These are phyloP conservation scores for Berberis vulgaris DNA, from an alignment of 164 flowering plant genomes.

Conservation along the genomic window DNA sequence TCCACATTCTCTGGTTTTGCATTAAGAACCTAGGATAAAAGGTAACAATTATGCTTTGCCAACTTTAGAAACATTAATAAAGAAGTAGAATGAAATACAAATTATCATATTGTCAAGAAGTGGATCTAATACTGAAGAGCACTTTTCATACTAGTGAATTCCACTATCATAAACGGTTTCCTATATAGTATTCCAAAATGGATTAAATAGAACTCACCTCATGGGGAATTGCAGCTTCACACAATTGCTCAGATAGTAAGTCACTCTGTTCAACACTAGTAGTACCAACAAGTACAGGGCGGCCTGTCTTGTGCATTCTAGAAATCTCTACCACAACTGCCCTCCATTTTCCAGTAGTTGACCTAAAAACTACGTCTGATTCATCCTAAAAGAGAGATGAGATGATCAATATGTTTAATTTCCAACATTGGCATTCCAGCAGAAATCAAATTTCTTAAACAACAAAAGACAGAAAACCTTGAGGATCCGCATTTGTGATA, in stretches of 20 bases:
- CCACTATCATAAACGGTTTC: too few relatives aligned
- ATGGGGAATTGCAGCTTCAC: constrained; percentile 86
- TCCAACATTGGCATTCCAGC: not conserved
- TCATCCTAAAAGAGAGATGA: constrained; percentile 59
- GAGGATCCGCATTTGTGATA: too few relatives aligned
- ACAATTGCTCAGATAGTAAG: constrained; percentile 62
- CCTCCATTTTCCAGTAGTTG: constrained; percentile 82
- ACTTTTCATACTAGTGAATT: too few relatives aligned
- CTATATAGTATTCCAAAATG: not conserved
- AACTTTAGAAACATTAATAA: not conserved
- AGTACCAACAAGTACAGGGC: constrained; percentile 98
- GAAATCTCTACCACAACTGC: constrained; percentile 95
- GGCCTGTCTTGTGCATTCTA: constrained; percentile 91
- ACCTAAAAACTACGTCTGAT: constrained; percentile 92
- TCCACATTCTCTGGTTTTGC: constrained; percentile 99
- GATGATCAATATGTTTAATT: not conserved
- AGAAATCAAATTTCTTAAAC: not conserved
- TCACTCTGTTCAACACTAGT: constrained; percentile 99
- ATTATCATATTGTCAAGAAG: not conserved
- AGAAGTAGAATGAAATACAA: too few relatives aligned
- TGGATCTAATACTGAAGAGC: too few relatives aligned
- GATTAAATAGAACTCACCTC: constrained; percentile 49
- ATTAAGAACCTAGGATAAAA: constrained; percentile 66
- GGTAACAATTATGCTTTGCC: not conserved
- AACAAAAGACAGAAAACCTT: too few relatives aligned